These are phyloP conservation scores for Didymella sp. DNA, from an alignment of 2,329 filamentous ascomycete genomes.

Conservation along the genomic window DNA sequence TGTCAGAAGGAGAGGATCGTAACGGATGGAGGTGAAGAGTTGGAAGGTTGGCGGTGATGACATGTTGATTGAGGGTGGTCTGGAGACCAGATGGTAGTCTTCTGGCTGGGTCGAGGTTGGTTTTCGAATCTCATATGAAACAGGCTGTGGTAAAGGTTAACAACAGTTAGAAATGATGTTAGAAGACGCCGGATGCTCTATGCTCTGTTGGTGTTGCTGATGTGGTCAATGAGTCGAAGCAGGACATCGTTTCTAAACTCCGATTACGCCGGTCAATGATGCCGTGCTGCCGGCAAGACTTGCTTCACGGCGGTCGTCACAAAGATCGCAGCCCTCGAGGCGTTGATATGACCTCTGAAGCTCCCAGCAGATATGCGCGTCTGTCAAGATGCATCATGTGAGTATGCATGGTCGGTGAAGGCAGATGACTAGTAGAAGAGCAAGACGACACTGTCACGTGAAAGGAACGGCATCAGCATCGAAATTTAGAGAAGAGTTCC, in stretches of 20 bases:
- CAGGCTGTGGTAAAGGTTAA: neutral
- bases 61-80: conserved; percentile 24
- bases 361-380: neutral
- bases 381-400: neutral
- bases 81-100: no score
- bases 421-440: neutral
- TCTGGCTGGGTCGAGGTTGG: neutral
- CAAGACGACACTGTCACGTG: conserved; percentile 9
- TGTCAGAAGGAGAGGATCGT: conserved; percentile 47
- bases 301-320: neutral
- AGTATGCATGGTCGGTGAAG: neutral
- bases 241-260: conserved; percentile 16
- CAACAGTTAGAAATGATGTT: neutral
- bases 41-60: conserved; percentile 38
- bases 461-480: neutral
- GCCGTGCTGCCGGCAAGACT: neutral
- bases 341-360: neutral
- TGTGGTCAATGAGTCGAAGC: neutral
- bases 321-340: neutral
- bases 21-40: conserved; percentile 51
- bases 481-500: neutral
- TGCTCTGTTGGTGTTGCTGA: conserved; percentile 9
- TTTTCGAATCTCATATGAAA: neutral
- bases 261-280: conserved; percentile 19
- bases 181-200: neutral